Conservation (phyloP, 768 basidiomycete genomes). For the Amylocystis lapponica region DNA sequence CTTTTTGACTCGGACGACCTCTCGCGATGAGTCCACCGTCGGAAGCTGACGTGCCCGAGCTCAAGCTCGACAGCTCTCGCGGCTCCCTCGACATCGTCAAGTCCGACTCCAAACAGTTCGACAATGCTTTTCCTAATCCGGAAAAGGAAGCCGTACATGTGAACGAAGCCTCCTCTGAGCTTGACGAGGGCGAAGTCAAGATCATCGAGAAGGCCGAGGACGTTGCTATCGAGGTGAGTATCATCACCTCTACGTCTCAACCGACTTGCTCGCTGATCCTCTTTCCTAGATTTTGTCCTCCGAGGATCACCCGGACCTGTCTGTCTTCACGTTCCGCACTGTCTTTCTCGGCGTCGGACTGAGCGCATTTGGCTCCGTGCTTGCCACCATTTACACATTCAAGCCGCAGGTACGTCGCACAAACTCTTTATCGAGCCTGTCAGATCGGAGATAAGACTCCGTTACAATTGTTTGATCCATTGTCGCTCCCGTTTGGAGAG, state of each 20-base stretch:
- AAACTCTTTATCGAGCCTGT: no score
- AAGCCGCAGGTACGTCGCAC: slow-evolving; percentile 25
- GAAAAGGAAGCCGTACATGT: slow-evolving; percentile 16
- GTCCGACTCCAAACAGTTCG: slow-evolving; percentile 1
- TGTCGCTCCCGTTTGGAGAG: no score
- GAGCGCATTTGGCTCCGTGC: slow-evolving; percentile 41
- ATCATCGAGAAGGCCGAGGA: slow-evolving; percentile 39
- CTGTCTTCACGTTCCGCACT: slow-evolving; percentile 43
- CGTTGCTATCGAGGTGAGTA: slow-evolving; percentile 35
- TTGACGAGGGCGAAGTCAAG: slow-evolving; percentile 16
- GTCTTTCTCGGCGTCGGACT: slow-evolving; percentile 44
- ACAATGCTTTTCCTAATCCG: slow-evolving; percentile 5
- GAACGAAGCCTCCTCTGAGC: slow-evolving; percentile 6
- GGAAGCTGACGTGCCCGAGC: slow-evolving; percentile 3
- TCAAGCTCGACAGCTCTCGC: slow-evolving; percentile 5
- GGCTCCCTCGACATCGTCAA: slow-evolving; percentile 9
- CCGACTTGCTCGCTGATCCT: not conserved
- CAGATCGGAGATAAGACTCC: no score
- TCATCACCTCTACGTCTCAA: not conserved
- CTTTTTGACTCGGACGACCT: not conserved
- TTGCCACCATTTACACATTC: slow-evolving; percentile 31
- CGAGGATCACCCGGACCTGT: slow-evolving; percentile 43
- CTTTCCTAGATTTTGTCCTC: slow-evolving; percentile 38
- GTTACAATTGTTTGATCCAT: no score
- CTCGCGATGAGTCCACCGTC: not conserved